Evolutionary conservation across 139 green algal genomes (phyloP).

Genomic region (Chlorokybus atmophyticus): DNA sequence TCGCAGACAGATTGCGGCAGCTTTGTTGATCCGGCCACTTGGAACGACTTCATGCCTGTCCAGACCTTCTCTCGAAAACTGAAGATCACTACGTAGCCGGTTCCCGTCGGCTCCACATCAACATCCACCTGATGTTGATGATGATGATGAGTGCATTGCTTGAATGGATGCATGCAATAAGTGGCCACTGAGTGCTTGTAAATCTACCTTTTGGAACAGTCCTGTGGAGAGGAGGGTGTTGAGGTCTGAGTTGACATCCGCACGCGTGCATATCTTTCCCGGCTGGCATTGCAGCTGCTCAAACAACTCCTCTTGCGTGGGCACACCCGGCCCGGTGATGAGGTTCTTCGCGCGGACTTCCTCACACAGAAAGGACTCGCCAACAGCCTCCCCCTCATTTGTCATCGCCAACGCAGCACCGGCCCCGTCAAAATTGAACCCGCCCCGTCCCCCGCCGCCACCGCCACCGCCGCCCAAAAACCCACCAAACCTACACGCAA

Average conservation of each 20-base stretch:
- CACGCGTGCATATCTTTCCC: slow-evolving; percentile 26
- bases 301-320: slow-evolving; percentile 49
- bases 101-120: slow-evolving; percentile 33
- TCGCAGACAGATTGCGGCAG: slow-evolving; percentile 32
- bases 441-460: too few relatives aligned
- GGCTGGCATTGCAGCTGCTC: slow-evolving; percentile 39
- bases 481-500: too few relatives aligned
- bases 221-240: slow-evolving; percentile 18
- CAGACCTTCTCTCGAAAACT: slow-evolving; percentile 46
- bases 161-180: too few relatives aligned
- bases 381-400: slow-evolving; percentile 21
- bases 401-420: slow-evolving; percentile 4
- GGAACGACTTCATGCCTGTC: slow-evolving; percentile 39
- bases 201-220: slow-evolving; percentile 39
- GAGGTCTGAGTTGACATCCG: neutral
- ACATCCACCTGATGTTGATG: slow-evolving; percentile 48
- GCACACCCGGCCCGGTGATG: slow-evolving; percentile 38
- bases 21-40: slow-evolving; percentile 31
- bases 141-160: too few relatives aligned
- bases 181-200: too few relatives aligned
- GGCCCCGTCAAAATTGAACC: too few relatives aligned
- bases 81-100: slow-evolving; percentile 38
- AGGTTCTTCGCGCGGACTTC: slow-evolving; percentile 36
- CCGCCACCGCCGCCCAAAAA: too few relatives aligned
- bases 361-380: slow-evolving; percentile 31